phyloP scores from a whole-genome alignment of 495 filamentous ascomycete species.

The Trypethelium eluteriae region DNA sequence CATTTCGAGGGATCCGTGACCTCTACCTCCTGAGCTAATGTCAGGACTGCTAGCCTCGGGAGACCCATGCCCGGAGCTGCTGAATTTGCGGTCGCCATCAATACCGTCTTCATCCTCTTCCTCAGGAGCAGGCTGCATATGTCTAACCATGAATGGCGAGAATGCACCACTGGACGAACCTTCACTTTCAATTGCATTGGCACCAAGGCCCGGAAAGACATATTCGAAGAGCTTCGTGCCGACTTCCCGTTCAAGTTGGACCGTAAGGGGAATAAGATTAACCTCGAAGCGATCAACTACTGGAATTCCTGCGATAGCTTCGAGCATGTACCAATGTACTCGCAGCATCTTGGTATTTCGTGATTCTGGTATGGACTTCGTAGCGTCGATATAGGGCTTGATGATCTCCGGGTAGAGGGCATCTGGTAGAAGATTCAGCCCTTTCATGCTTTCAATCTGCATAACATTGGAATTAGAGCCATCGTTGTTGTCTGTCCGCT shows the following conservation, averaged over 20 bases:
- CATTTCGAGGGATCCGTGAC: slow-evolving; percentile 63
- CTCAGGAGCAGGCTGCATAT: slow-evolving; percentile 56
- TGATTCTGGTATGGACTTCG: slow-evolving; percentile 41
- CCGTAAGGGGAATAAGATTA: slow-evolving; percentile 81
- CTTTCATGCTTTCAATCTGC: slow-evolving; percentile 73
- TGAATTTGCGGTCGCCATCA: neutral
- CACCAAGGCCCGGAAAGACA: slow-evolving; percentile 77
- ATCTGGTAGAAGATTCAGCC: slow-evolving; percentile 79
- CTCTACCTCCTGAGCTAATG: slow-evolving; percentile 39
- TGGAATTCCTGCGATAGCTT: slow-evolving; percentile 95
- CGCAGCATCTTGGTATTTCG: slow-evolving; percentile 69
- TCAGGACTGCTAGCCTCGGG: slow-evolving; percentile 4
- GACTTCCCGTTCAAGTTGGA: slow-evolving; percentile 89
- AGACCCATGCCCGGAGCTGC: neutral
- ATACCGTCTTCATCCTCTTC: slow-evolving; percentile 52
- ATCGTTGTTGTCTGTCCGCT: slow-evolving; percentile 91
- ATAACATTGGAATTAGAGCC: slow-evolving; percentile 91
- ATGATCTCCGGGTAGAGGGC: slow-evolving; percentile 95
- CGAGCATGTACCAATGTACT: slow-evolving; percentile 94
- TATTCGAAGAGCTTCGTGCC: slow-evolving; percentile 95
- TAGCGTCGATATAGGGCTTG: slow-evolving; percentile 70
- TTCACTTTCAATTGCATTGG: slow-evolving; percentile 52
- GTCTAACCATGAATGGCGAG: slow-evolving; percentile 77
- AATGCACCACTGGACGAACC: slow-evolving; percentile 38
- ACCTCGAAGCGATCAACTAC: slow-evolving; percentile 98